Evolutionary conservation across 805 yeast species (phyloP).

Genomic region (Teunomyces atbi): DNA sequence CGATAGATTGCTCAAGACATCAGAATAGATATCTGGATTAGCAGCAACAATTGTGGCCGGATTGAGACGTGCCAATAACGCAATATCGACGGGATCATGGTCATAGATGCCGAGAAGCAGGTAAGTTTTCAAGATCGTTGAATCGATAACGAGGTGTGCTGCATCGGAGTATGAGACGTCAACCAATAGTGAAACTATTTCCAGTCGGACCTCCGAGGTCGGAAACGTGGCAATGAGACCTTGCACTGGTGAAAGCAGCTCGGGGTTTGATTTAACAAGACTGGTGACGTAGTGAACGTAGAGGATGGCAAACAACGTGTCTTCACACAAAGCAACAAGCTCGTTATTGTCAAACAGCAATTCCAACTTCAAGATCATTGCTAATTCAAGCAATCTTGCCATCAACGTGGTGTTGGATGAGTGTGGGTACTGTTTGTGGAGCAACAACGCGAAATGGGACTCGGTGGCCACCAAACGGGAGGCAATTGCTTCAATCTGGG

Average conservation of each 20-base stretch:
- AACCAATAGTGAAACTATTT: conserved; percentile 20
- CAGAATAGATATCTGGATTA: conserved; percentile 12
- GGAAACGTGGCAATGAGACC: background rate
- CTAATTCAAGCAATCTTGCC: conserved; percentile 14
- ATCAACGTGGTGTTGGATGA: conserved; percentile 14
- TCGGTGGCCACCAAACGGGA: background rate
- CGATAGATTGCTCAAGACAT: conserved; percentile 13
- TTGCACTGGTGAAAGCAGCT: background rate
- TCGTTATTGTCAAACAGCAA: conserved; percentile 11
- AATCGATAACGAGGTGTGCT: conserved; percentile 7
- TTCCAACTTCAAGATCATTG: conserved; percentile 4
- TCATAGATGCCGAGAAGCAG: conserved; percentile 14
- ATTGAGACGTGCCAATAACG: conserved; percentile 9
- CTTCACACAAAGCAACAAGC: conserved; percentile 14
- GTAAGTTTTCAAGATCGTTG: conserved; percentile 18
- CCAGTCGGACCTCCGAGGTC: conserved; percentile 9
- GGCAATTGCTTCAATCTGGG: conserved; percentile 9
- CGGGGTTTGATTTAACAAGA: conserved; percentile 11
- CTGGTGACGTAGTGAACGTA: conserved; percentile 25
- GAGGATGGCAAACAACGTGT: conserved; percentile 25
- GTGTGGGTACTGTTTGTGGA: background rate
- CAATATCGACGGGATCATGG: conserved; percentile 16
- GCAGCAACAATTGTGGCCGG: conserved; percentile 13
- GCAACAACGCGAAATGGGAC: background rate
- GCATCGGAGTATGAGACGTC: conserved; percentile 17